These are phyloP conservation scores for barrel medic (Medicago truncatula) DNA, from an alignment of 306 rosid species.

Conservation along the genomic window MtrunA17r5.0-ANR NC_053045.1:26210001-26210500, in stretches of 20 bases:
- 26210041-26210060: background rate
- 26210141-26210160: background rate
- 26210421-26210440: too few relatives aligned
- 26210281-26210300: background rate
- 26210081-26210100: constrained; percentile 19
- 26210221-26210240: background rate
- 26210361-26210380: too few relatives aligned
- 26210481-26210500: background rate
- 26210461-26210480: too few relatives aligned
- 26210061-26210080: background rate
- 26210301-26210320: background rate
- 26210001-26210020: too few relatives aligned
- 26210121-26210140: background rate
- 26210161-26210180: constrained; percentile 12
- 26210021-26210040: background rate
- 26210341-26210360: too few relatives aligned
- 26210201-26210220: constrained; percentile 13
- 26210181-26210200: constrained; percentile 13
- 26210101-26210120: background rate
- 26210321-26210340: background rate
- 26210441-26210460: too few relatives aligned
- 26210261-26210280: background rate
- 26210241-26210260: background rate
- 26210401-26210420: too few relatives aligned
- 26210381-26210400: too few relatives aligned